phyloP scores from a whole-genome alignment of 805 yeast species.

The Ogataea haglerorum region DNA sequence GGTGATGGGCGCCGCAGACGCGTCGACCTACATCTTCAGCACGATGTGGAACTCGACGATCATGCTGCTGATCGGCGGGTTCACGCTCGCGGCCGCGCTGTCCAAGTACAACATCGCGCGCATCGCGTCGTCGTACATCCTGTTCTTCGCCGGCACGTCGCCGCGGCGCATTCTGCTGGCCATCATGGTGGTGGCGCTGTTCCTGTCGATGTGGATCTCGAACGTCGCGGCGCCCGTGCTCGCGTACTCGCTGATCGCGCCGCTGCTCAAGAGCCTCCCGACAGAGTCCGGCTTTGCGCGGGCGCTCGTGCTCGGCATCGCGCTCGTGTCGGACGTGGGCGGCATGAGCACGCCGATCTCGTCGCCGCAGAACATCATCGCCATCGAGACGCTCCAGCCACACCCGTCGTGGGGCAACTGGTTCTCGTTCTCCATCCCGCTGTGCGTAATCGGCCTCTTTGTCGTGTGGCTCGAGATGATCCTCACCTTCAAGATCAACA shows the following conservation, averaged over 20 bases:
- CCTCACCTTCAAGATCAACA: constrained; percentile 50
- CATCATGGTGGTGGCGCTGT: constrained; percentile 48
- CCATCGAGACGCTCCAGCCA: constrained; percentile 50
- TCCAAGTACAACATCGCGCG: constrained; percentile 53
- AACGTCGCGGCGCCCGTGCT: constrained; percentile 56
- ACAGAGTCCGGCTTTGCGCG: constrained; percentile 32
- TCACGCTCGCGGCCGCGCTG: constrained; percentile 52
- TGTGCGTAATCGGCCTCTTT: constrained; percentile 39
- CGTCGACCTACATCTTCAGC: constrained; percentile 43
- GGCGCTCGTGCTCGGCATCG: constrained; percentile 37
- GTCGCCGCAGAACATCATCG: constrained; percentile 53
- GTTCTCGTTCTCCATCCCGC: constrained; percentile 51
- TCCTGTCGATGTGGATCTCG: constrained; percentile 57
- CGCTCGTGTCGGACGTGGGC: constrained; percentile 49
- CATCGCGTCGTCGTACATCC: constrained; percentile 45
- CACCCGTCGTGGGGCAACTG: constrained; percentile 56
- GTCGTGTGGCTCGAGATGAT: constrained; percentile 48
- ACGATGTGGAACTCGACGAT: constrained; percentile 56
- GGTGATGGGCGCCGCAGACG: constrained; percentile 39
- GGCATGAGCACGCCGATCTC: constrained; percentile 57
- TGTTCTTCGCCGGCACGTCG: constrained; percentile 48
- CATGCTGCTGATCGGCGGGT: constrained; percentile 49
- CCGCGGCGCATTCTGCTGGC: constrained; percentile 47
- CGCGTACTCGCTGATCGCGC: constrained; percentile 49
- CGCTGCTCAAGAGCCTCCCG: constrained; percentile 41